These are phyloP conservation scores for Malassezia vespertilionis DNA, from an alignment of 1,284 basidiomycete species.

Conservation along the genomic window DNA sequence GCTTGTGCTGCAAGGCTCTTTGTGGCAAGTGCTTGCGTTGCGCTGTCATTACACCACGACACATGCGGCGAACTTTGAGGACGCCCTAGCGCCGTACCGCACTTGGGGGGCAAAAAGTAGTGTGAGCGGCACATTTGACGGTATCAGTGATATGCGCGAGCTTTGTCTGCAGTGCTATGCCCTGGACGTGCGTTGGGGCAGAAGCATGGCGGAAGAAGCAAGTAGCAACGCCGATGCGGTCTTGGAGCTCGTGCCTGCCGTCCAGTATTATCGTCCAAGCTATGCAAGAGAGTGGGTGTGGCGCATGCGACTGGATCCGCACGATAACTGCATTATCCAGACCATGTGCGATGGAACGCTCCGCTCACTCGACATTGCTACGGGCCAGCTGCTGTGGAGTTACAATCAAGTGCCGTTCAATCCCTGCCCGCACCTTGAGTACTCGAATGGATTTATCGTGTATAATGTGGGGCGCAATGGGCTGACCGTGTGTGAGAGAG, in stretches of 20 bases:
- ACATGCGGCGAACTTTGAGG: no score
- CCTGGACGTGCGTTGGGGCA: constrained; percentile 9
- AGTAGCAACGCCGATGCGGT: not conserved
- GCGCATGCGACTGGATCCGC: constrained; percentile 35
- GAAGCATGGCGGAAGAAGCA: not conserved
- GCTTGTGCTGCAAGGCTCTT: no score
- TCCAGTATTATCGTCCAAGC: constrained; percentile 6
- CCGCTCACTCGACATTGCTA: constrained; percentile 16
- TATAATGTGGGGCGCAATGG: constrained; percentile 37
- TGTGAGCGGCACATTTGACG: no score
- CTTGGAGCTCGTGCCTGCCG: not conserved
- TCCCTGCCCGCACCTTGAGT: constrained; percentile 31
- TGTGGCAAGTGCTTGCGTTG: no score
- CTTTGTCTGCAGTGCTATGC: not conserved
- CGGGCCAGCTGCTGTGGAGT: constrained; percentile 24
- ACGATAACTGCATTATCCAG: constrained; percentile 25
- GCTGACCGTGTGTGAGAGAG: constrained; percentile 21
- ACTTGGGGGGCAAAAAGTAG: no score
- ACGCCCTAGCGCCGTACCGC: no score
- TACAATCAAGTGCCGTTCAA: constrained; percentile 18
- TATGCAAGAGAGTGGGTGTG: constrained; percentile 20
- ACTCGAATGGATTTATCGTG: constrained; percentile 29
- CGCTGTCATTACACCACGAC: no score
- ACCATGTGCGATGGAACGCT: constrained; percentile 18
- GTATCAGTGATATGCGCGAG: not conserved